phyloP scores from a whole-genome alignment of 805 yeast species.

The Diddensiella santjacobensis region DNA sequence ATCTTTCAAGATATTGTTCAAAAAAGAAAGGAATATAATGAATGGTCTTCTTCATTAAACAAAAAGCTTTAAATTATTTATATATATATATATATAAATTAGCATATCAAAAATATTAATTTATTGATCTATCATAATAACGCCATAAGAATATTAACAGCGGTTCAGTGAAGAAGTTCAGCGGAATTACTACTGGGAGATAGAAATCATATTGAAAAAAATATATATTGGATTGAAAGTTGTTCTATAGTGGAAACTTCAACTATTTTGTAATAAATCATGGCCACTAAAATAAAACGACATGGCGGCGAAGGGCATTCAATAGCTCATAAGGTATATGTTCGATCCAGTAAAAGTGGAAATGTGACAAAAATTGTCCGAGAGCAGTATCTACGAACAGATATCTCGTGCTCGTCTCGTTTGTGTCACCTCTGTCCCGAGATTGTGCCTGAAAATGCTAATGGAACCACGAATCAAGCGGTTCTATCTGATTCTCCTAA shows the following conservation, averaged over 20 bases:
- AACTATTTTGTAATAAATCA: no score
- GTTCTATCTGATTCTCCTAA: slow-evolving; percentile 63
- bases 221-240: no score
- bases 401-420: slow-evolving; percentile 84
- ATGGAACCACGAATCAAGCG: slow-evolving; percentile 62
- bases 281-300: slow-evolving; percentile 9
- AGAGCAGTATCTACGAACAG: slow-evolving; percentile 89
- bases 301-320: slow-evolving; percentile 8
- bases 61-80: no score
- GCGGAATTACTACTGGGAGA: no score
- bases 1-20: slow-evolving; percentile 48
- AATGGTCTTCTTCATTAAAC: no score
- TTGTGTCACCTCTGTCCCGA: slow-evolving; percentile 61
- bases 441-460: slow-evolving; percentile 56
- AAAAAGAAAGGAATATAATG: slow-evolving; percentile 43
- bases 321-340: slow-evolving; percentile 66
- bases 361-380: slow-evolving; percentile 86
- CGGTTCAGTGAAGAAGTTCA: no score
- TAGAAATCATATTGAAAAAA: no score
- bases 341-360: slow-evolving; percentile 77
- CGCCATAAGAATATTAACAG: no score
- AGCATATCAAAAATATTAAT: no score
- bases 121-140: no score
- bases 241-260: no score
- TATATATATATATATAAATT: no score